Conservation (phyloP, 345 rosid genomes). For the Acer yangbiense region DNA sequence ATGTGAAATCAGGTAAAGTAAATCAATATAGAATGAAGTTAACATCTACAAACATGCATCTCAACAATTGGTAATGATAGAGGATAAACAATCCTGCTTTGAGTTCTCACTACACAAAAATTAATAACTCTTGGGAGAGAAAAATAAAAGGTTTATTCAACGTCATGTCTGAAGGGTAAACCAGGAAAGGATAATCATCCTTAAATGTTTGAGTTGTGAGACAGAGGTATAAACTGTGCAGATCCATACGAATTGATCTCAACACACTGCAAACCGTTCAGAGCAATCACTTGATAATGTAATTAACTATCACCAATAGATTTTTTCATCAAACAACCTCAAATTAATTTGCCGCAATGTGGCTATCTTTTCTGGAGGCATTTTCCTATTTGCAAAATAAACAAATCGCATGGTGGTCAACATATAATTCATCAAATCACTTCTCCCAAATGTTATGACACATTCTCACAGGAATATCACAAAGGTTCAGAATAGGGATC, state of each 20-base stretch:
- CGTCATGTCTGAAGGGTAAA: not conserved
- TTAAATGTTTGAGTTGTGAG: not conserved
- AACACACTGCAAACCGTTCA: not conserved
- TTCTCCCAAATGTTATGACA: not conserved
- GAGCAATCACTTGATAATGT: not conserved
- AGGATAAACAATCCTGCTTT: not conserved
- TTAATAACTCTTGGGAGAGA: not conserved
- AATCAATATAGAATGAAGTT: not conserved
- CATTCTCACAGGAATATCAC: not conserved
- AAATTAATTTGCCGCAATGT: not conserved
- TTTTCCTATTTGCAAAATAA: not conserved
- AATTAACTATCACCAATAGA: not conserved
- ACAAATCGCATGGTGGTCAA: not conserved
- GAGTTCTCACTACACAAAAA: not conserved
- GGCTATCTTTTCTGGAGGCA: not conserved
- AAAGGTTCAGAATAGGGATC: not conserved
- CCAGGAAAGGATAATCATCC: not conserved
- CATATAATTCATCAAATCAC: not conserved
- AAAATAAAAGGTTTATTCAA: not conserved
- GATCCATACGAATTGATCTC: not conserved
- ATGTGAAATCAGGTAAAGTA: conserved; percentile 1
- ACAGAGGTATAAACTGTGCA: not conserved
- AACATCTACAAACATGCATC: not conserved
- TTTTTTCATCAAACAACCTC: not conserved
- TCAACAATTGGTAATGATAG: not conserved